Conservation (phyloP, 192 early-diverging fungal species). For the Coemansia furcata region DNA sequence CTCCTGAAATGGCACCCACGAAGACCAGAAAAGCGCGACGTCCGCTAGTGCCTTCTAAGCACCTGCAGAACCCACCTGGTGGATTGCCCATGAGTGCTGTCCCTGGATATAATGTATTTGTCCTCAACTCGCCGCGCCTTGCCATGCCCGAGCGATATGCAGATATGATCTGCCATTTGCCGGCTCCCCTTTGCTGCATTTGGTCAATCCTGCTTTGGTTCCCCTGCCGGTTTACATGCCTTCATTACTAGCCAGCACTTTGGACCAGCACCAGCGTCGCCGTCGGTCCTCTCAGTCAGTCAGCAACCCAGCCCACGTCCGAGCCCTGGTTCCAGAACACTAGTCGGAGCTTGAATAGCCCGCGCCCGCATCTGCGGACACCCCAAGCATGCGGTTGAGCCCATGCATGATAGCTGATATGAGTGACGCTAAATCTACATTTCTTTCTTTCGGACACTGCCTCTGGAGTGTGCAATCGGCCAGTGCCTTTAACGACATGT, state of each 20-base stretch:
- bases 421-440: background rate
- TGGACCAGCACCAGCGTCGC: background rate
- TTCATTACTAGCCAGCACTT: background rate
- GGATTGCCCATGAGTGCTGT: slow-evolving; percentile 3
- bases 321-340: background rate
- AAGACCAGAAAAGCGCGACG: background rate
- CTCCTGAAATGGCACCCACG: background rate
- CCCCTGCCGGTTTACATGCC: background rate
- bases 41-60: background rate
- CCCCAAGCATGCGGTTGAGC: slow-evolving; percentile 1
- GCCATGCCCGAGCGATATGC: slow-evolving; percentile 7
- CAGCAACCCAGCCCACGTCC: background rate
- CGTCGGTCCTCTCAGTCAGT: background rate
- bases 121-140: background rate
- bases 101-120: slow-evolving; percentile 1
- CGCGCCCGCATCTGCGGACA: background rate
- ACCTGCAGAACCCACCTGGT: slow-evolving; percentile 5
- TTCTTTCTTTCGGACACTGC: too few species aligned
- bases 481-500: background rate
- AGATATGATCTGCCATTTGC: slow-evolving; percentile 14
- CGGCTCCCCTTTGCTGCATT: background rate
- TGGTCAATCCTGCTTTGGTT: background rate
- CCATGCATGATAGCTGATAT: background rate
- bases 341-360: slow-evolving; percentile 1
- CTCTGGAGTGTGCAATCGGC: background rate